A percentile compares a stretch with the other conserved stretches of the same genome.
phyloP scores from a whole-genome alignment of 2,329 filamentous ascomycete genomes.

The Arthrinium phaeospermum region DNA sequence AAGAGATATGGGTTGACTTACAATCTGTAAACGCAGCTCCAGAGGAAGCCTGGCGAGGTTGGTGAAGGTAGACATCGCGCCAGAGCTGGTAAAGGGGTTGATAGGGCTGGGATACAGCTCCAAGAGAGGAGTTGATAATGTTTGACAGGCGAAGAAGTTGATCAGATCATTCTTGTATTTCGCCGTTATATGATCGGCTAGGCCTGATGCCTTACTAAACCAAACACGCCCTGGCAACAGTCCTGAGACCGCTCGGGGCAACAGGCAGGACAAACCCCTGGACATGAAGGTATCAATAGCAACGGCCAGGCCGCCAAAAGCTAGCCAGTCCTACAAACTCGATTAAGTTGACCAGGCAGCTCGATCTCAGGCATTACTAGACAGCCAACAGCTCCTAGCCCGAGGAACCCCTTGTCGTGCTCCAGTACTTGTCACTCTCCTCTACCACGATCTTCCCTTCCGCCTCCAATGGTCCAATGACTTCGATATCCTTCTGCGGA shows the following conservation, averaged over 20 bases:
- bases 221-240: neutral
- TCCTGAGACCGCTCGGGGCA: neutral
- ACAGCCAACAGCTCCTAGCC: neutral
- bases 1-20: neutral
- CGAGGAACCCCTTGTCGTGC: conserved; percentile 32
- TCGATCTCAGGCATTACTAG: neutral
- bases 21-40: neutral
- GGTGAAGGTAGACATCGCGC: neutral
- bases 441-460: conserved; percentile 51
- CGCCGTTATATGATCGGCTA: neutral
- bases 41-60: neutral
- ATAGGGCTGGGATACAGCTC: neutral
- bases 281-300: neutral
- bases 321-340: neutral
- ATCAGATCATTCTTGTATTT: neutral
- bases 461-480: conserved; percentile 52
- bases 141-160: neutral
- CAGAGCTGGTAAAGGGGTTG: neutral
- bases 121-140: neutral
- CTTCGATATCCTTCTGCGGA: conserved; percentile 53
- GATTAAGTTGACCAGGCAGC: neutral
- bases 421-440: conserved; percentile 54
- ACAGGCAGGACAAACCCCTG: neutral
- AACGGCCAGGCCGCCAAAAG: neutral
- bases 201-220: neutral